Evolutionary conservation across 202 grass and related monocot genomes (phyloP).

Genomic region (Setaria italica): DNA sequence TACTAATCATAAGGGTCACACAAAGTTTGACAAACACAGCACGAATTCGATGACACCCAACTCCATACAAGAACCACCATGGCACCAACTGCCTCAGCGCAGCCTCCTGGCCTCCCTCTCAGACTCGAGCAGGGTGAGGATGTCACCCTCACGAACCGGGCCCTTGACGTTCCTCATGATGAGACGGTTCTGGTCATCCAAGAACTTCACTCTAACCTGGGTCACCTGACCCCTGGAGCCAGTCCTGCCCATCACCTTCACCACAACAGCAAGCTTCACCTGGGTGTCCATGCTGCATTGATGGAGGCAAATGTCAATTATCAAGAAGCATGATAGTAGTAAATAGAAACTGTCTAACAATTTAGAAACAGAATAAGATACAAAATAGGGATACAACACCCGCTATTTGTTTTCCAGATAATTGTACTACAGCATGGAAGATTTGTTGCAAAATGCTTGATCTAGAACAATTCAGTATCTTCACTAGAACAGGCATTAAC

Average conservation of each 20-base stretch:
- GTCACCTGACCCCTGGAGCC: slow-evolving; percentile 90
- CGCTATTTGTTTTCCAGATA: not conserved
- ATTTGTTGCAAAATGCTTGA: not conserved
- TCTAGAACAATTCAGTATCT: not conserved
- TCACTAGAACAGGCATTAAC: not conserved
- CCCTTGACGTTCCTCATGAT: slow-evolving; percentile 97
- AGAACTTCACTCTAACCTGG: slow-evolving; percentile 90
- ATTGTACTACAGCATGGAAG: not conserved
- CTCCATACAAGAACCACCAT: slow-evolving; percentile 26
- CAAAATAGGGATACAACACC: not conserved
- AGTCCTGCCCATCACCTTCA: slow-evolving; percentile 84
- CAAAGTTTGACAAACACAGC: slow-evolving; percentile 24
- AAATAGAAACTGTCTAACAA: not conserved
- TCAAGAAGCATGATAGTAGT: not conserved
- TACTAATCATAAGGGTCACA: slow-evolving; percentile 23
- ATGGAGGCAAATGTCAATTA: not conserved
- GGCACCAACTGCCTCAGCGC: slow-evolving; percentile 46
- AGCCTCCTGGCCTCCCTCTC: slow-evolving; percentile 92
- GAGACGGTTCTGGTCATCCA: slow-evolving; percentile 94
- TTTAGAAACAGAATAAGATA: not conserved
- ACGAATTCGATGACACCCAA: not conserved
- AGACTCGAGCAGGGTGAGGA: slow-evolving; percentile 83
- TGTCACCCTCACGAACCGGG: slow-evolving; percentile 74
- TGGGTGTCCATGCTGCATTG: slow-evolving; percentile 77
- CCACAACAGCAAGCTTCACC: slow-evolving; percentile 86